Evolutionary conservation across 1,284 basidiomycete genomes (phyloP), one percentile per base, ranked within the genome.

Genomic region (Malassezia arunalokei): DNA sequence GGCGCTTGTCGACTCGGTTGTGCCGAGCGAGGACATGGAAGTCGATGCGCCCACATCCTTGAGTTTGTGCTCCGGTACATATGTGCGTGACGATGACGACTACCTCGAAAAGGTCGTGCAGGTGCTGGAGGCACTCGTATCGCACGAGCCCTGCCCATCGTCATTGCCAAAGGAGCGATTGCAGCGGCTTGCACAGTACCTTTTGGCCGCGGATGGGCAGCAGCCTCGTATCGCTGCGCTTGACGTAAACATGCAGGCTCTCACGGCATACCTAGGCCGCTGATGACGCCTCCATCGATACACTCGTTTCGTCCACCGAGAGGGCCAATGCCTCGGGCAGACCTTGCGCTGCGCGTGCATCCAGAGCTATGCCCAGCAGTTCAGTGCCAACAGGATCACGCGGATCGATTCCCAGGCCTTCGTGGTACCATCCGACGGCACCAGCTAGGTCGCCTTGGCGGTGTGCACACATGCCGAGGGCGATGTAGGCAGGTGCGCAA

Each of bases 21-120:
- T 68, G 8, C 48, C 57, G 27, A 32, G 24, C 20, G 32, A 27
- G 9, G 37, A 30, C 2, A 45, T 33, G 14, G 41, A 58, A 58
- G 47, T 48, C 49, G 17, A 60, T 54, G n/a, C 53, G 52, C 11
- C 33, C 33, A 35, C 33, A 2, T 35, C 33, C 11, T 44, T 49
- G 28, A 33, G 39, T 14, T 11, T 17, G 9, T 49, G 52, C 38
- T 30, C 37, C 1, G 47, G 30, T n/a, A 14, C 28, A 27, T 20
- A 29, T 3, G 33, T 40, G 35, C 40, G 51, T 24, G 38, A 43
- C 6, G 45, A 94, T 72, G 66, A 76, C 4, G 86, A 91, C 64
- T 86, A 84, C 55, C 82, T 84, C 66, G 88, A 91, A 74, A 89
- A 89, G 70, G 77, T 83, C 0, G 66, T 85, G 14, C 78, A 81